A percentile compares a stretch with the other conserved stretches of the same genome.
Evolutionary conservation across 768 basidiomycete species (phyloP).

Genomic region (Boletus insuetus): DNA sequence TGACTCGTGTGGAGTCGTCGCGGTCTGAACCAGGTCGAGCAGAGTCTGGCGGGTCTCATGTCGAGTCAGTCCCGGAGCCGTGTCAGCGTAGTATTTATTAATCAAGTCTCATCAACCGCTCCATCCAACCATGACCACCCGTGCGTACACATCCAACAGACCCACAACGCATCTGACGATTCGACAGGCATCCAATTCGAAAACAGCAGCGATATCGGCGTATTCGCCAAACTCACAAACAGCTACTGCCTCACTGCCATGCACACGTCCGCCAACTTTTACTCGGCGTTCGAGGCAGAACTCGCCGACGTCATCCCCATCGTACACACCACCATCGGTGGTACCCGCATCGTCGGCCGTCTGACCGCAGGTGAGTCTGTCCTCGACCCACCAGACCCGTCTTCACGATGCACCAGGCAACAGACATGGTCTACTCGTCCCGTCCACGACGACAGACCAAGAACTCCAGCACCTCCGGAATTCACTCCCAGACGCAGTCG

Average conservation of each 20-base stretch:
- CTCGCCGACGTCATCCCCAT: conserved; percentile 91
- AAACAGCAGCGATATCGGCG: conserved; percentile 93
- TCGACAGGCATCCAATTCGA: conserved; percentile 82
- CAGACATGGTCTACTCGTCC: conserved; percentile 95
- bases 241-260: conserved; percentile 94
- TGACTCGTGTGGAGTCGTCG: conserved; percentile 3
- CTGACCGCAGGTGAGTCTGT: conserved; percentile 74
- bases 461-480: conserved; percentile 98
- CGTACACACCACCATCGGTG: conserved; percentile 93
- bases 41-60: conserved; percentile 3
- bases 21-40: conserved; percentile 1
- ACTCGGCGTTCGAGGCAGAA: conserved; percentile 95
- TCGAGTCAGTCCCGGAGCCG: conserved; percentile 11
- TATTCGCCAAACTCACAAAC: conserved; percentile 97
- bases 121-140: too few species aligned
- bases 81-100: too few species aligned
- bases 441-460: conserved; percentile 94
- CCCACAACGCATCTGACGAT: neutral
- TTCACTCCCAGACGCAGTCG: conserved; percentile 87
- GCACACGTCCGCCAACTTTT: conserved; percentile 95
- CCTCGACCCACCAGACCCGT: too few species aligned
- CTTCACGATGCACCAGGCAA: conserved; percentile 56
- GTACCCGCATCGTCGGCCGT: conserved; percentile 91
- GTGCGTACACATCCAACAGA: too few species aligned
- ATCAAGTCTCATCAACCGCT: neutral